Evolutionary conservation across 2,329 filamentous ascomycete genomes (phyloP), one percentile per base, ranked within the genome.

Genomic region (Pseudomassariella vexata): DNA sequence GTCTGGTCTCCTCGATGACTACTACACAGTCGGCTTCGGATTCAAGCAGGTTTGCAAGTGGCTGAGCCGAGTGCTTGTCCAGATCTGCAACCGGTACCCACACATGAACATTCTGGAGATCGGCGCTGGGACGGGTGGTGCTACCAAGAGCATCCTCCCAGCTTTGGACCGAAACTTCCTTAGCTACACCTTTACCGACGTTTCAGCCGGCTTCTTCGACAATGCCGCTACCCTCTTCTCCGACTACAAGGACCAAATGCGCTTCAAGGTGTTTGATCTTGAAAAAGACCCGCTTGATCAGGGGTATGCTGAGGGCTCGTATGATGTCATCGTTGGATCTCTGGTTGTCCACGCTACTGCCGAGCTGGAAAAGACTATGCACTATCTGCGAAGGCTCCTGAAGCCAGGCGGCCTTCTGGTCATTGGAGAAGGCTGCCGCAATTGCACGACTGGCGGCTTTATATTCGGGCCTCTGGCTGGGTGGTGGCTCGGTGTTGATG

Each of bases 401-500:
- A 46, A 45, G 21, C 41, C 42, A 2, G 44, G 43, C 3, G 45
- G 45, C 9, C 40, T 37, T 17, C 26, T 48, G n/a, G 25, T 47
- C 4, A 14, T 38, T 5, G 24, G 35, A 8, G 40, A 42, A n/a
- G 9, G 16, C 42, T 5, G 30, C 42, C 7, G 32, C 37, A n/a
- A 11, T 28, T 11, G 40, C 32, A 3, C 24, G 9, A 20, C 37
- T 5, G 10, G 29, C 14, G 24, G 19, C 5, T 24, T 32, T 7
- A 18, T 37, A 6, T 28, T 32, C 15, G 41, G 36, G 4, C 21
- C 39, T 1, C 21, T 46, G 4, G 42, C 28, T 1, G 36, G 43
- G 6, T 41, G 36, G 20, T 46, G 43, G 43, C 27, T 48, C 3
- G 50, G 52, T 6, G 41, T 16, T 42, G 55, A 34, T 30, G 47